Evolutionary conservation across 305 asterid genomes (phyloP).

Genomic region (Nicotiana rustica): DNA sequence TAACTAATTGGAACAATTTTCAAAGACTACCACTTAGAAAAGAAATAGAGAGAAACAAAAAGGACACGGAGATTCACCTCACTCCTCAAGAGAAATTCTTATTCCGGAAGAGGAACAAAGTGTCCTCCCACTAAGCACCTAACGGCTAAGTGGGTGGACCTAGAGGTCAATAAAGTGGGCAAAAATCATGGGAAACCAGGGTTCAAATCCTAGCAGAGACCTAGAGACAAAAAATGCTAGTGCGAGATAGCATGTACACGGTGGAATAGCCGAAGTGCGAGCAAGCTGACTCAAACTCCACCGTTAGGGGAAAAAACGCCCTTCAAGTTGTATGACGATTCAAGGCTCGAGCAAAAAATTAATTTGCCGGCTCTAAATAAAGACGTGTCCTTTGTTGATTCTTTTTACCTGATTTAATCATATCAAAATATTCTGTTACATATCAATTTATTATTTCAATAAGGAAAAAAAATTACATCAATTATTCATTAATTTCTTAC

Average conservation of each 20-base stretch:
- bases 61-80: not conserved
- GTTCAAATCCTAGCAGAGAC: not conserved
- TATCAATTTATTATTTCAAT: not conserved
- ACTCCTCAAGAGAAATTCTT: slow-evolving; percentile 3
- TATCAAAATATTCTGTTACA: not conserved
- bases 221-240: not conserved
- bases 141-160: not conserved
- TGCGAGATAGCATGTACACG: not conserved
- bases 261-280: not conserved
- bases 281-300: not conserved
- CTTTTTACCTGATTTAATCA: slow-evolving; percentile 10
- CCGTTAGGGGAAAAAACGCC: not conserved
- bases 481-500: not conserved
- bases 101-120: not conserved
- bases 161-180: not conserved
- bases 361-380: not conserved
- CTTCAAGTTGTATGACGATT: not conserved
- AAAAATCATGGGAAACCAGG: not conserved
- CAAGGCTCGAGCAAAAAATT: slow-evolving; percentile 14
- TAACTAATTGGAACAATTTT: not conserved
- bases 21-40: not conserved
- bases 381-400: not conserved
- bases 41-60: slow-evolving; percentile 11
- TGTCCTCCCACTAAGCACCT: not conserved
- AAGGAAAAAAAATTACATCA: not conserved